These are phyloP conservation scores for Kodamaea lidongshanica DNA, from an alignment of 805 yeast genomes.

Conservation along the genomic window DNA sequence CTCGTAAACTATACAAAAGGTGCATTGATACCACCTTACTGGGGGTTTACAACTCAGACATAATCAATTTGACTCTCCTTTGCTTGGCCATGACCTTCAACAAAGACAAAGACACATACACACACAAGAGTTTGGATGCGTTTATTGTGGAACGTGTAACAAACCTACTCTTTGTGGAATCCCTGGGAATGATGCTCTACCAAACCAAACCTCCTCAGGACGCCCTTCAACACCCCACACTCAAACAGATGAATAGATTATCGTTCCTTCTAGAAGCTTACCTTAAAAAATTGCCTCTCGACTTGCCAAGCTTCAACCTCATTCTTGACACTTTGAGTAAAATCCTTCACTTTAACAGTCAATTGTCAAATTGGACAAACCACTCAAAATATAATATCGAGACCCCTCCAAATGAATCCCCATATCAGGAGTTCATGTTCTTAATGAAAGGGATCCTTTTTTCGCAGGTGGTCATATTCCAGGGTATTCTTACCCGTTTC, in stretches of 20 bases:
- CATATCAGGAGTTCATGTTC: constrained; percentile 29
- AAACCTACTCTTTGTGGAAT: constrained; percentile 18
- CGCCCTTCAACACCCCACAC: constrained; percentile 32
- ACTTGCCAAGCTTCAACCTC: constrained; percentile 13
- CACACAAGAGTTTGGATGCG: constrained; percentile 13
- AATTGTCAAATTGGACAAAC: too few relatives aligned
- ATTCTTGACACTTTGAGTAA: constrained; percentile 15
- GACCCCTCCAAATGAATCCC: constrained; percentile 1
- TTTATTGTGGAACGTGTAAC: constrained; percentile 17
- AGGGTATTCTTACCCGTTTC: constrained; percentile 40
- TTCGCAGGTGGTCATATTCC: constrained; percentile 44
- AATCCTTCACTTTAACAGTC: constrained; percentile 26
- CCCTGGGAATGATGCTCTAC: constrained; percentile 11
- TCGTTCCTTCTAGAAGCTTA: constrained; percentile 40
- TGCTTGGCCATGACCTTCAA: constrained; percentile 29
- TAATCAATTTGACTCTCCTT: constrained; percentile 26
- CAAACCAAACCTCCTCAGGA: constrained; percentile 11
- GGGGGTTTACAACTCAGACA: constrained; percentile 16
- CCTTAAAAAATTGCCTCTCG: constrained; percentile 14
- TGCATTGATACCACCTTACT: constrained; percentile 21
- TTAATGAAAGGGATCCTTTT: constrained; percentile 39
- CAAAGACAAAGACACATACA: constrained; percentile 18
- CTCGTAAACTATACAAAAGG: constrained; percentile 22
- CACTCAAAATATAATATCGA: too few relatives aligned
- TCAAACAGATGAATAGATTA: constrained; percentile 44